Evolutionary conservation across 345 rosid genomes (phyloP).

Genomic region (Hevea brasiliensis): DNA sequence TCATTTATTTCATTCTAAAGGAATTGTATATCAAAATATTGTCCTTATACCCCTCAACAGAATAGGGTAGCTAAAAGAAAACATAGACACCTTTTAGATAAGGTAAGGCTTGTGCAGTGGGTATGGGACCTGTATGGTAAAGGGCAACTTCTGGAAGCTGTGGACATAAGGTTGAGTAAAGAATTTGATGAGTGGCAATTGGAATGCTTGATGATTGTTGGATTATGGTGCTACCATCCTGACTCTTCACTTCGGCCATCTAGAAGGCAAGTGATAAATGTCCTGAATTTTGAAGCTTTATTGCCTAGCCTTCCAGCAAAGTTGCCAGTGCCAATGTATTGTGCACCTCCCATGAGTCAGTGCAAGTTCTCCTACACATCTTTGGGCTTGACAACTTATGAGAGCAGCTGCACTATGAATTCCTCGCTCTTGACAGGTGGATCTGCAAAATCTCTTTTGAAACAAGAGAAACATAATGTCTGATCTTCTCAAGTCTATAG

Average conservation of each 20-base stretch:
- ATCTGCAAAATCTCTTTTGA: constrained; percentile 18
- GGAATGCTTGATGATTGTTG: constrained; percentile 25
- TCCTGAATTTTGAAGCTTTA: constrained; percentile 27
- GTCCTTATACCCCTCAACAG: too few species aligned
- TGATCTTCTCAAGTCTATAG: too few species aligned
- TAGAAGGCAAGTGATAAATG: constrained; percentile 27
- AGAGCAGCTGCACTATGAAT: constrained; percentile 6
- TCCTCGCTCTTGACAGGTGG: constrained; percentile 15
- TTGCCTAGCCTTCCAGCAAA: constrained; percentile 26
- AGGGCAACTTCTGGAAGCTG: constrained; percentile 22
- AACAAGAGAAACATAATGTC: background rate
- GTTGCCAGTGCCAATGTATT: constrained; percentile 29
- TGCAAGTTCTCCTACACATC: constrained; percentile 24
- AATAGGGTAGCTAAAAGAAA: too few species aligned
- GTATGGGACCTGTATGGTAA: constrained; percentile 28
- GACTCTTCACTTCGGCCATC: constrained; percentile 23
- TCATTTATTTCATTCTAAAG: too few species aligned
- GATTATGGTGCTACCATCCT: constrained; percentile 35
- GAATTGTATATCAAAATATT: too few species aligned
- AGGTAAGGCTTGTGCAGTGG: constrained; percentile 24
- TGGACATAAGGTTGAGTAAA: constrained; percentile 6
- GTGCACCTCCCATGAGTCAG: constrained; percentile 24
- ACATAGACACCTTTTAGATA: too few species aligned
- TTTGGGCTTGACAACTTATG: constrained; percentile 6
- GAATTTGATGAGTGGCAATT: constrained; percentile 20